Percentiles rank a stretch among this genome's conserved stretches.
Conservation (phyloP, 371 early-diverging fungal genomes). For the Mucor irregularis region DNA sequence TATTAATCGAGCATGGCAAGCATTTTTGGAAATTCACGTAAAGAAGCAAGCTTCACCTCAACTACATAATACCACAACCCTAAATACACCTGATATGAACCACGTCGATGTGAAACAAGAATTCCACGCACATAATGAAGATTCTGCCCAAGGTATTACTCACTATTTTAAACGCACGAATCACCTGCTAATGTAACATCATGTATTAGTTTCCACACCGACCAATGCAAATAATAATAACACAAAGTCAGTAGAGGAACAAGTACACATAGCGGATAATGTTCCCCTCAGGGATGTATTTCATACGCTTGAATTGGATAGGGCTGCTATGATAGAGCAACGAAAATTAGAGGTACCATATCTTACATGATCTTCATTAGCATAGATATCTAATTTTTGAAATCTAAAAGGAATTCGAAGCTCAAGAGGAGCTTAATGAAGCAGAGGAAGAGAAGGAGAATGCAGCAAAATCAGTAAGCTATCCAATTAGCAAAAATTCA, state of each 20-base stretch:
- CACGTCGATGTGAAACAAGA: slow-evolving; percentile 1
- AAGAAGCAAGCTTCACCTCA: not conserved
- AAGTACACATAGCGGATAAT: slow-evolving; percentile 9
- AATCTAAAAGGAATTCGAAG: slow-evolving; percentile 40
- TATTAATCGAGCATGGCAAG: slow-evolving; percentile 20
- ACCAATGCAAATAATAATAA: not conserved
- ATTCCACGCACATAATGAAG: not conserved
- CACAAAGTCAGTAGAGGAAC: slow-evolving; percentile 8
- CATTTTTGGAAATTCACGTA: slow-evolving; percentile 8
- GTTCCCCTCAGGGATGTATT: slow-evolving; percentile 68
- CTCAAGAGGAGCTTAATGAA: slow-evolving; percentile 54
- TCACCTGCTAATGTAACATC: too few relatives aligned
- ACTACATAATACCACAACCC: not conserved
- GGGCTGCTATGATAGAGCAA: slow-evolving; percentile 67
- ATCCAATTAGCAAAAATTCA: too few relatives aligned
- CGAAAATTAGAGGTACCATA: slow-evolving; percentile 55
- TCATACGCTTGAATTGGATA: slow-evolving; percentile 80
- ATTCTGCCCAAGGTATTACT: not conserved
- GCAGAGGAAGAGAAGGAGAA: slow-evolving; percentile 52
- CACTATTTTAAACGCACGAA: not conserved
- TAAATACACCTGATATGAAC: not conserved
- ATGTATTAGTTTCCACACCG: not conserved
- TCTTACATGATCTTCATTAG: too few relatives aligned
- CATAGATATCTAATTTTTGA: not conserved
- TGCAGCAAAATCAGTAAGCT: slow-evolving; percentile 29